phyloP scores from a whole-genome alignment of 2,329 filamentous ascomycete species.

The Aspergillus bombycis region DNA sequence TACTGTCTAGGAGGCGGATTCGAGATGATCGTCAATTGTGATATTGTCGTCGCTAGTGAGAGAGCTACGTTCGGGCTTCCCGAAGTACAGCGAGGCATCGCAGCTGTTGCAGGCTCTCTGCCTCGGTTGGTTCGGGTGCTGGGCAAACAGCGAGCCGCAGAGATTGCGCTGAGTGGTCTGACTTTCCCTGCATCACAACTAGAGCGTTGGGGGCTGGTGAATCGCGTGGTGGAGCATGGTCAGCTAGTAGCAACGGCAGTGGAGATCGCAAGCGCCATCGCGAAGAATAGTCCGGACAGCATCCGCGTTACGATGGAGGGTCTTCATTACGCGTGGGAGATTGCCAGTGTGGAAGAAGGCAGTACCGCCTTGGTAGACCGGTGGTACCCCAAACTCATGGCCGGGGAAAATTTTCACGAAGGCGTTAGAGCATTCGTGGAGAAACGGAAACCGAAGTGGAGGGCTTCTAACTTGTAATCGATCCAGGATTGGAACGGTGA shows the following conservation, averaged over 20 bases:
- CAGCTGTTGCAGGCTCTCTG: conserved; percentile 71
- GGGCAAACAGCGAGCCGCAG: conserved; percentile 70
- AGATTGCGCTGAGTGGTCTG: conserved; percentile 70
- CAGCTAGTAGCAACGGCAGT: conserved; percentile 51
- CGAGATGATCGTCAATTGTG: conserved; percentile 74
- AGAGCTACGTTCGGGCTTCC: conserved; percentile 68
- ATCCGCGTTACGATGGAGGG: conserved; percentile 72
- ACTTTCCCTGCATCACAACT: conserved; percentile 64
- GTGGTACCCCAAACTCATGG: conserved; percentile 62
- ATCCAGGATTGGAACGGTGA: not conserved
- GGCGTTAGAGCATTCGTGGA: conserved; percentile 75
- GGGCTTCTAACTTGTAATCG: conserved; percentile 34
- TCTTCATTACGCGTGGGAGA: conserved; percentile 71
- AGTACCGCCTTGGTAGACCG: conserved; percentile 60
- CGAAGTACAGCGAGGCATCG: conserved; percentile 71
- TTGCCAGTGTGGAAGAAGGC: conserved; percentile 64
- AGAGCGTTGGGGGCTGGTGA: conserved; percentile 70
- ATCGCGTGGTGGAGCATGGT: conserved; percentile 57
- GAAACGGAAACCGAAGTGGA: conserved; percentile 69
- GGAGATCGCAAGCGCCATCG: conserved; percentile 62
- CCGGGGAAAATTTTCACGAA: conserved; percentile 71
- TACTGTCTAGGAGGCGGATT: conserved; percentile 75
- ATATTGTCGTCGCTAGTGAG: conserved; percentile 60
- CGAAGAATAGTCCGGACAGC: conserved; percentile 70
- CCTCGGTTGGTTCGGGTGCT: conserved; percentile 67